phyloP scores from a whole-genome alignment of 1,139 yeast genomes.

The Candida tunisiensis region DNA sequence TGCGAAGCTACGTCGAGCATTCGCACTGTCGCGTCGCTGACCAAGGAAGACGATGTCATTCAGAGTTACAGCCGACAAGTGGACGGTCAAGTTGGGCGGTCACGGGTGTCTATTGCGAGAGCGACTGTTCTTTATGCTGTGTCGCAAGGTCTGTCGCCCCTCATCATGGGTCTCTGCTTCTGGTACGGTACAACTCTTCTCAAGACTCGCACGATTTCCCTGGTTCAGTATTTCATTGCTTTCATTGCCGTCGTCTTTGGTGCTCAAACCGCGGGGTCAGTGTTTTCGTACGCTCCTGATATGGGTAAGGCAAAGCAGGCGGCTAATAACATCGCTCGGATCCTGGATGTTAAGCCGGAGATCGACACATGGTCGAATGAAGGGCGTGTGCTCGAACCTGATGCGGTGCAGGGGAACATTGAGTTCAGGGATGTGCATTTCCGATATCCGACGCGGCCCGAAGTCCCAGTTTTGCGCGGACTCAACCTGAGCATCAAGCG shows the following conservation, averaged over 20 bases:
- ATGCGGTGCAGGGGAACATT: conserved; percentile 33
- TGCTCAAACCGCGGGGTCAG: conserved; percentile 72
- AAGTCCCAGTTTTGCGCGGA: conserved; percentile 51
- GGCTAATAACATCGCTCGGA: conserved; percentile 61
- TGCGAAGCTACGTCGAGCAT: conserved; percentile 20
- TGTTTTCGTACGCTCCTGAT: conserved; percentile 80
- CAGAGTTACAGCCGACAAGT: conserved; percentile 13
- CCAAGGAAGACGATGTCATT: conserved; percentile 20
- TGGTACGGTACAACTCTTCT: conserved; percentile 22
- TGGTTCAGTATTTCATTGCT: conserved; percentile 20
- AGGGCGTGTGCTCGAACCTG: conserved; percentile 30
- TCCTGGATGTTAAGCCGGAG: conserved; percentile 46
- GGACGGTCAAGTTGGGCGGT: conserved; percentile 13
- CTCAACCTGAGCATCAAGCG: conserved; percentile 47
- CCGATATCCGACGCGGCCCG: conserved; percentile 72
- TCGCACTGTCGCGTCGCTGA: conserved; percentile 20
- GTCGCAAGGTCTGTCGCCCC: conserved; percentile 20
- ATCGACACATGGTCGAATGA: conserved; percentile 34
- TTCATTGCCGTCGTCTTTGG: conserved; percentile 51
- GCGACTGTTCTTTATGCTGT: conserved; percentile 17
- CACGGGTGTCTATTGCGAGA: conserved; percentile 12
- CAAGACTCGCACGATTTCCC: conserved; percentile 10
- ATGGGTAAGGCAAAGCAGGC: conserved; percentile 31
- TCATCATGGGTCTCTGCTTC: conserved; percentile 22
- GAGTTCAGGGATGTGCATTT: conserved; percentile 50